These are phyloP conservation scores for Suhomyces xylopsoci DNA, from an alignment of 805 yeast genomes.

Conservation along the genomic window DNA sequence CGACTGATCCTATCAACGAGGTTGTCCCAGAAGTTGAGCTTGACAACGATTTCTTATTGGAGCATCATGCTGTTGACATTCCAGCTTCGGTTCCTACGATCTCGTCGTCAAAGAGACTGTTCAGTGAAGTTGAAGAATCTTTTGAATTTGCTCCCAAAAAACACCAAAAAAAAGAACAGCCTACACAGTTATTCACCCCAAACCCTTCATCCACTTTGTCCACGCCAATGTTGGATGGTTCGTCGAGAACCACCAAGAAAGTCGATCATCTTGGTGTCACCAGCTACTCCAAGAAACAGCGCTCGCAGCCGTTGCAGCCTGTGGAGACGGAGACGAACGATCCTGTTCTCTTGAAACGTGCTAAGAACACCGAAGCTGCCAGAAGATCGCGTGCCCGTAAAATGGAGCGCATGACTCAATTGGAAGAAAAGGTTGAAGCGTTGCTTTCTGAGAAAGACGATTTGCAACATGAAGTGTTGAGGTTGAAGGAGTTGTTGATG, in stretches of 20 bases:
- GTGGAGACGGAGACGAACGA: slow-evolving; percentile 58
- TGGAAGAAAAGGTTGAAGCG: slow-evolving; percentile 73
- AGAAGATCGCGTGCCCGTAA: slow-evolving; percentile 92
- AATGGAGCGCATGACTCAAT: slow-evolving; percentile 79
- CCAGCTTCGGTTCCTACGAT: neutral
- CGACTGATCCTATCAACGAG: neutral
- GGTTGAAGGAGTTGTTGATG: slow-evolving; percentile 51
- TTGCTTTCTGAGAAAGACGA: slow-evolving; percentile 56
- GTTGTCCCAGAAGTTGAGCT: neutral
- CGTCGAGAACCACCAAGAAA: slow-evolving; percentile 23
- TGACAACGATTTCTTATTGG: slow-evolving; percentile 2
- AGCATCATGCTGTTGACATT: slow-evolving; percentile 6
- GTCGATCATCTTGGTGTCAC: slow-evolving; percentile 74
- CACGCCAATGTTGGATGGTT: slow-evolving; percentile 30
- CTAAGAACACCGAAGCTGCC: slow-evolving; percentile 97
- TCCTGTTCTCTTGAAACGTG: slow-evolving; percentile 79
- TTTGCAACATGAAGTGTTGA: slow-evolving; percentile 60
- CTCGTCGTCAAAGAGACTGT: slow-evolving; percentile 18
- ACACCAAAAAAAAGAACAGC: slow-evolving; percentile 7
- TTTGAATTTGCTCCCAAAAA: slow-evolving; percentile 15
- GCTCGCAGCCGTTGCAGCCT: slow-evolving; percentile 69
- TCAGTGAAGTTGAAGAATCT: slow-evolving; percentile 26
- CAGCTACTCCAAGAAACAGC: slow-evolving; percentile 73
- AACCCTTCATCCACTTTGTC: slow-evolving; percentile 28
- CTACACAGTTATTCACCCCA: slow-evolving; percentile 28